Base-by-base conservation (phyloP, 2,329 filamentous ascomycete genomes). In the Basipetospora chlamydospora region DNA sequence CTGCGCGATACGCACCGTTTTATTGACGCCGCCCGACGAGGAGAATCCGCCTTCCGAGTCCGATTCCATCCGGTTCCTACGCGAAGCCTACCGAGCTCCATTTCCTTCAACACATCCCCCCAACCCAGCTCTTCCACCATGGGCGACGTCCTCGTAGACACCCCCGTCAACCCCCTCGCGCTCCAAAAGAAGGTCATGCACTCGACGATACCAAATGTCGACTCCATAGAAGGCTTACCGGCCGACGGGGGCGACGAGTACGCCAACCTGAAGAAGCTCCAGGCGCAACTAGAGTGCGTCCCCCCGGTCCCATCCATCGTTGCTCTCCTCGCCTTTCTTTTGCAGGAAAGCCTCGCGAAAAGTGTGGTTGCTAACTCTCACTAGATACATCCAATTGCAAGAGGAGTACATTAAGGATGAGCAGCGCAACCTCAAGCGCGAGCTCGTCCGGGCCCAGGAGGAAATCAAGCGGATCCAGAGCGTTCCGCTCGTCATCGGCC, bases 351-450 rank as follows among this genome's bases (percentile, higher is more conserved):
- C 12, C 32, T 34, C 16, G 25, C 22, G 22, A 23, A 11, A 23
- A 23, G 22, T 11, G 22, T 13, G 18, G 11, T 51, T 42, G 29
- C 26, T 16, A 6, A 8, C 12, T 41, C 44, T 23, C 39, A 23
- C 45, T 49, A 85, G 80, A 58, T 84, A 93, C 60, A 94, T 96
- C 57, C 85, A 95, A 61, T 72, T 98, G 49, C 90, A 98, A 64
- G 90, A 98, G 63, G 90, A 98, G 59, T 98, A 98, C 62, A 98
- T 98, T 76, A 98, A 98, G 67, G 90, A 98, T 75, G 90, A 98
- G 69, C 90, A 98, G 66, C 79, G 85, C 66, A 95, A 86, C 63
- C 63, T 98, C 58, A 98, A 98, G 70, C 77, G 90, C 49, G 90
- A 98, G 67, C 73, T 98, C 35, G 88, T 98, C 38, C 78, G 90